Evolutionary conservation across 345 rosid species (phyloP), one percentile per base, ranked within the genome.

Genomic region (Hibiscus trionum): DNA sequence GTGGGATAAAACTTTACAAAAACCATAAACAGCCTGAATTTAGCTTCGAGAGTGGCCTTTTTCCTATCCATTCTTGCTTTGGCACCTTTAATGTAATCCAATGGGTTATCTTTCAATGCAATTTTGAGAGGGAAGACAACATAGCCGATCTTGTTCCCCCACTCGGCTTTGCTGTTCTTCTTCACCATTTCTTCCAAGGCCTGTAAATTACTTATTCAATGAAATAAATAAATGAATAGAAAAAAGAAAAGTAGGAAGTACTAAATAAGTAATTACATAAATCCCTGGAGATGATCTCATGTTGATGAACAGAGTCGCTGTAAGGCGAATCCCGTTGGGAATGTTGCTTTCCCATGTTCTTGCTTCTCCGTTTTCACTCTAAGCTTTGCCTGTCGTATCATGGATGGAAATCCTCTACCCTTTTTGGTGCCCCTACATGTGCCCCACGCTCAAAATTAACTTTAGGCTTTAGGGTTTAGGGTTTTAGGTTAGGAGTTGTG

Each of bases 81-180:
- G 2, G 75, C 81, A 11, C 55, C 58, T 16, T 78, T 75, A 63
- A 84, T 5, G 49, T 81, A 65, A 39, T 79, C 72, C n/a, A 84
- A 64, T 11, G 84, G 84, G n/a, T 84, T 72, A 9, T 77, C 78
- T 63, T 74, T 67, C n/a, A 77, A 37, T 24, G 44, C 76, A 58
- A 84, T 73, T 4, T 47, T 68, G 61, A 84, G 71, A 12, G 87
- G 87, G 14, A 77, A 72, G 31, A 79, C 9, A 10, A 77, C 3
- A 21, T 70, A 81, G 21, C 83, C 87, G 11, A 81, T 81, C 68
- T 73, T 44, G 37, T 84, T 84, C 2, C 87, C 87, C 84, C 84
- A 83, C 64, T 73, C 73, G 5, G 69, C 73, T 24, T 69, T 50
- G 10, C 71, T n/a, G n/a, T n/a, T 37, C 5, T 44, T 72, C 61